Evolutionary conservation across 2,329 filamentous ascomycete genomes (phyloP), one percentile per base, ranked within the genome.

Genomic region (Fusarium bulbicola): DNA sequence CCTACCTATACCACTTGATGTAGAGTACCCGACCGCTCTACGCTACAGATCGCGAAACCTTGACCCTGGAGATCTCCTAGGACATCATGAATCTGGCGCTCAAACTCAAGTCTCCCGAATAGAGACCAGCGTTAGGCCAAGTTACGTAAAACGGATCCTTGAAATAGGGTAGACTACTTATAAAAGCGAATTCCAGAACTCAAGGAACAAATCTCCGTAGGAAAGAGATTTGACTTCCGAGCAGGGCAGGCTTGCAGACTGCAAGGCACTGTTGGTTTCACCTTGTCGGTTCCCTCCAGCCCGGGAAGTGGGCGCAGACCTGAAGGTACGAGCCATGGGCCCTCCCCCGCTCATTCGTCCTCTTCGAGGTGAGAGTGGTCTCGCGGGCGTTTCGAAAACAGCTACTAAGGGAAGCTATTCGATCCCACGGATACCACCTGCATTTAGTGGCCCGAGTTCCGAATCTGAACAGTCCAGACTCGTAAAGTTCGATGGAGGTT

Each of bases 51-150:
- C 6, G 15, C 8, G 7, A 24, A 10, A n/a, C 5, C 6, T 6
- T 18, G 28, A 13, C 21, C 3, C 7, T 32, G 7, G 16, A 16
- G 7, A 49, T 13, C 26, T 11, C 28, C 10, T 36, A 1, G 4
- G 16, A 21, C 28, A 24, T 18, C 10, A 7, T 32, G 5, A 24
- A 14, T 12, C 46, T 10, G 7, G 14, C 8, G 24, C 32, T 34
- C 3, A 10, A 24, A 6, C 16, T 26, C 8, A 15, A 24, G 30
- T 36, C 8, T 7, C 32, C 16, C 8, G 16, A 36, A 15, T 3
- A 15, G 12, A 26, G 47, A 18, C 11, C 4, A 2, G 16, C 3
- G 8, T 20, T 26, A 21, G 12, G 32, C 8, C 2, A 0, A 20
- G 4, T 4, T 12, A 20, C 12, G n/a, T 24, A 34, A 15, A 8